These are phyloP conservation scores for Isochrysis galbana DNA, from an alignment of 78 protist species.

Conservation along the genomic window DNA sequence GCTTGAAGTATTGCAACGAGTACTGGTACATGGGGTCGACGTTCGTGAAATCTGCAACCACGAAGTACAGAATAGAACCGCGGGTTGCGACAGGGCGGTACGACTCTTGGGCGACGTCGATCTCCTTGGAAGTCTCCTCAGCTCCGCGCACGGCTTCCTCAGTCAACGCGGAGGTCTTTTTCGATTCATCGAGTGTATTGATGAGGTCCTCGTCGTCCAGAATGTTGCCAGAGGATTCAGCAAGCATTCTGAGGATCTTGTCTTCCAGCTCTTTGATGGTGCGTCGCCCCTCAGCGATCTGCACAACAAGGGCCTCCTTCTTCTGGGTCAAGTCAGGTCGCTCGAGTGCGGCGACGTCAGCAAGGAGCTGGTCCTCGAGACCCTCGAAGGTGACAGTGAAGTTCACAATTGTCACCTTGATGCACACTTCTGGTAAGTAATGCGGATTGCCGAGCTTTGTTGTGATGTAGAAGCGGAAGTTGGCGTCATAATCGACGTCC, in stretches of 20 bases:
- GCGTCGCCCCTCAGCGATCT: conserved; percentile 50
- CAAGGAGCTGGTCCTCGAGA: conserved; percentile 71
- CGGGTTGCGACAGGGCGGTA: conserved; percentile 70
- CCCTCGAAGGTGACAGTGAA: conserved; percentile 72
- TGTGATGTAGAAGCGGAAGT: conserved; percentile 66
- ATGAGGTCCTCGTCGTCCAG: conserved; percentile 68
- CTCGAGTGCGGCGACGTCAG: conserved; percentile 40
- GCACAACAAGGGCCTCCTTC: conserved; percentile 43
- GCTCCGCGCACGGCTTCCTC: conserved; percentile 41
- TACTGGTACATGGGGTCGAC: conserved; percentile 77
- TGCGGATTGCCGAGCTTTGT: conserved; percentile 68
- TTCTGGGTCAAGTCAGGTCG: conserved; percentile 65
- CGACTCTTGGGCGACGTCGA: conserved; percentile 38
- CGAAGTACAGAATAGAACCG: conserved; percentile 76
- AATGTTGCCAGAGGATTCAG: conserved; percentile 58
- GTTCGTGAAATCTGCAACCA: conserved; percentile 56
- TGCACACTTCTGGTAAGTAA: conserved; percentile 64
- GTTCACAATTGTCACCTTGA: conserved; percentile 68
- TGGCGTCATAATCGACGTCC: conserved; percentile 62
- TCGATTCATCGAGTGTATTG: conserved; percentile 55
- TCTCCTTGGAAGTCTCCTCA: conserved; percentile 46
- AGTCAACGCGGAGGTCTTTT: conserved; percentile 46
- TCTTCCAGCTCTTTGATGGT: conserved; percentile 55
- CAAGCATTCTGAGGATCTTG: conserved; percentile 60
- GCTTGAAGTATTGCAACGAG: conserved; percentile 59